Conservation (phyloP, 108 stramenopile genomes). For the Cylindrotheca closterium region DNA sequence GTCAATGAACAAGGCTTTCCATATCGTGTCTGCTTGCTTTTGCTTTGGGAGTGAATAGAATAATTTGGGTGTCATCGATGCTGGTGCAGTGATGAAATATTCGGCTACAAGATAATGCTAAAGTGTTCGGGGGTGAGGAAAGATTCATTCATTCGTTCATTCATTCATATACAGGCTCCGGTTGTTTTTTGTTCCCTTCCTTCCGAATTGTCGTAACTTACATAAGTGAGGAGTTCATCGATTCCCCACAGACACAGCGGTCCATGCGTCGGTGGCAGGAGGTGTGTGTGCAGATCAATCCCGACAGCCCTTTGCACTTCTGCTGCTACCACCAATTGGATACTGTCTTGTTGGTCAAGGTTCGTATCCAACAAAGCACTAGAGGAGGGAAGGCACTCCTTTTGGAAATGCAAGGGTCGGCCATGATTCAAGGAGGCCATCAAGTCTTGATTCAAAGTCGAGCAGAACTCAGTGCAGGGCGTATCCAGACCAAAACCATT, state of each 20-base stretch:
- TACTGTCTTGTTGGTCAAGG: slow-evolving; percentile 22
- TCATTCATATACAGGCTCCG: neutral
- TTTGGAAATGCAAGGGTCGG: slow-evolving; percentile 16
- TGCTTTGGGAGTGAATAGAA: slow-evolving; percentile 59
- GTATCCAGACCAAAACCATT: slow-evolving; percentile 13
- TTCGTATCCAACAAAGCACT: slow-evolving; percentile 43
- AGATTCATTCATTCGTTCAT: neutral
- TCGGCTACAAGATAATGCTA: slow-evolving; percentile 90
- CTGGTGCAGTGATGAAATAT: slow-evolving; percentile 84
- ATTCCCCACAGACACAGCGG: slow-evolving; percentile 84
- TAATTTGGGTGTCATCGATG: slow-evolving; percentile 52
- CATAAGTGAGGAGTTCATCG: slow-evolving; percentile 89
- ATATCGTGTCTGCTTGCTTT: slow-evolving; percentile 76
- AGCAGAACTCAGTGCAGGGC: neutral
- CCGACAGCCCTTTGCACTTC: slow-evolving; percentile 58
- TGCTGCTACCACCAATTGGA: slow-evolving; percentile 45
- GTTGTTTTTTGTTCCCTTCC: neutral
- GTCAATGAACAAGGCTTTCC: slow-evolving; percentile 81
- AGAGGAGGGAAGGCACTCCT: slow-evolving; percentile 39
- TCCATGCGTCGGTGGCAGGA: slow-evolving; percentile 85
- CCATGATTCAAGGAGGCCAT: neutral
- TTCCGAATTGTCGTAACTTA: slow-evolving; percentile 6
- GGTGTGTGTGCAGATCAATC: slow-evolving; percentile 92
- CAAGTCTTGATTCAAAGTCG: neutral
- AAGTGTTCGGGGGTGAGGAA: neutral